Conservation (phyloP, 495 filamentous ascomycete genomes). For the Neurospora hispaniola region DNA sequence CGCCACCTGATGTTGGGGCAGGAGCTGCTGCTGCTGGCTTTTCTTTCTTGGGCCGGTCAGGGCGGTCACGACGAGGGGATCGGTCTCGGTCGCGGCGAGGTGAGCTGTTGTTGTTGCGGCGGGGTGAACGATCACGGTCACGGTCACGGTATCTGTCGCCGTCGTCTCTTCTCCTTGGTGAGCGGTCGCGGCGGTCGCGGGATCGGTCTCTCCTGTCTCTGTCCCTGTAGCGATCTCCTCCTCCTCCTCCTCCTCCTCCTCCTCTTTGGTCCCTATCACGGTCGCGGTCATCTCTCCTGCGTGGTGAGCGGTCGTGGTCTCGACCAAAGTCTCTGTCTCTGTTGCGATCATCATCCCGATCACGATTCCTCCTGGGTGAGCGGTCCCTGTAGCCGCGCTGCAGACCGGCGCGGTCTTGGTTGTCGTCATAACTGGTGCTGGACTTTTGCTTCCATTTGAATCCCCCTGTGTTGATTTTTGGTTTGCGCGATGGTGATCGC, state of each 20-base stretch:
- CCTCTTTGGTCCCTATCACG: constrained; percentile 11
- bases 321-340: constrained; percentile 13
- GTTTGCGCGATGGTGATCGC: constrained; percentile 22
- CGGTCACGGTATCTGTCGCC: not conserved
- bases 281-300: constrained; percentile 13
- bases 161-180: not conserved
- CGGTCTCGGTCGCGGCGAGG: not conserved
- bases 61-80: constrained; percentile 14
- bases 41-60: not conserved
- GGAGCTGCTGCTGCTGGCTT: no score
- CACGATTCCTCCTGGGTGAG: constrained; percentile 26
- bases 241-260: constrained; percentile 9
- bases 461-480: constrained; percentile 38
- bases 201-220: constrained; percentile 1
- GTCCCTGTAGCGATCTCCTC: constrained; percentile 1
- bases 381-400: constrained; percentile 46
- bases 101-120: no score
- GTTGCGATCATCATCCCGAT: constrained; percentile 24
- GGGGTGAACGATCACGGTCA: no score
- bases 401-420: constrained; percentile 32
- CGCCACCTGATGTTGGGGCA: no score
- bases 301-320: constrained; percentile 9
- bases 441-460: constrained; percentile 62
- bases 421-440: constrained; percentile 37
- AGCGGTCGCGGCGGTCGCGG: not conserved